Evolutionary conservation across 2,329 filamentous ascomycete genomes (phyloP), one percentile per base, ranked within the genome.

Genomic region (Sarocladium kiliense): DNA sequence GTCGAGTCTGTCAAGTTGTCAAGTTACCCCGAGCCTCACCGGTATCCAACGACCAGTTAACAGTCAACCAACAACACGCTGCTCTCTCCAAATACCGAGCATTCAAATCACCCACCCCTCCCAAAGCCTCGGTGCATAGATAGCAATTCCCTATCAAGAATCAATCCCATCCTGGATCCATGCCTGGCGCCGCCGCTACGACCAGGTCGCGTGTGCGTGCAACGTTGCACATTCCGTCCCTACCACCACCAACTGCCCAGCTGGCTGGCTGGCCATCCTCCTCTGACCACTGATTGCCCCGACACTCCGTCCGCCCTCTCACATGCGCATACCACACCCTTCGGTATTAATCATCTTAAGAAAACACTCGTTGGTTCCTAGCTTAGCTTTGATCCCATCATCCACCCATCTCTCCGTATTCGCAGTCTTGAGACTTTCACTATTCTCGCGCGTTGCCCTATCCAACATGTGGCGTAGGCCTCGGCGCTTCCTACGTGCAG

Each of bases 141-240:
- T n/a, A n/a, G n/a, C n/a, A n/a, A n/a, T n/a, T n/a, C n/a, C n/a
- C n/a, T n/a, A n/a, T n/a, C n/a, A n/a, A n/a, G n/a, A n/a, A n/a
- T n/a, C n/a, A n/a, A n/a, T 5, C 6, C 7, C 12, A 44, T 44
- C 41, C 41, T 23, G 7, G 41, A 25, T 9, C 36, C 36, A n/a
- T 16, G n/a, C n/a, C n/a, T 39, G 36, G 5, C 6, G 12, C 36
- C 36, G 18, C 12, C 7, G 7, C 36, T 16, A 9, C 36, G 18
- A 16, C 36, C 12, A 39, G 36, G 36, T n/a, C n/a, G 30, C 36
- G 7, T n/a, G 4, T 36, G 27, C 47, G 47, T 51, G 47, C 47
- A 51, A 51, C 47, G 47, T 51, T 51, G 47, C 47, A 51, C 47
- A 21, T 16, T 23, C 26, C n/a, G 16, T 32, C 47, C n/a, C 18